Evolutionary conservation across 176 grass and related monocot genomes (phyloP), one percentile per base, ranked within the genome.

Genomic region (Bothriochloa decipiens): DNA sequence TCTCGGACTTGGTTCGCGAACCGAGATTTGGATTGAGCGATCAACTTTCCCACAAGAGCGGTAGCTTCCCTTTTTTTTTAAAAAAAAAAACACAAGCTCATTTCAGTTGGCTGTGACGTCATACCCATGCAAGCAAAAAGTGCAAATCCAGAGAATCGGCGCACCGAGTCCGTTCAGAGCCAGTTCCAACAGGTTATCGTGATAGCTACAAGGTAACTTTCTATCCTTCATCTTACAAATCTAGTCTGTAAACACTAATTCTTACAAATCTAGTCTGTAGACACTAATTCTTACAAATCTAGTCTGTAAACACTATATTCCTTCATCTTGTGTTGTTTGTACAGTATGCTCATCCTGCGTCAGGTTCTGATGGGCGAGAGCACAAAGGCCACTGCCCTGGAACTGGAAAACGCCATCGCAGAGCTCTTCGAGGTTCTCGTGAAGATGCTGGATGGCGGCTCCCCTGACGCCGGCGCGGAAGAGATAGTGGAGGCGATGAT

Each of bases 181-280:
- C 91, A 96, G 41, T 87, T 92, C 39, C 96, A 98, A 50, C 79
- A 94, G 78, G 92, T 94, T 39, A 94, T 94, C 71, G 96, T 92
- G 17, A 90, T 90, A 16, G 66, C 96, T 35, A 98, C 91, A 45
- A 98, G 93, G 93, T 98, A 50, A 3, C 11, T 18, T 65, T 52
- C 42, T 33, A 27, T 43, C 10, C 40, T 39, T 37, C 4, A 37
- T 12, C 27, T 18, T 18, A 18, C 47, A 32, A 32, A 32, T 32
- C 29, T 32, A 32, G 29, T 32, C 29, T 32, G 29, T 32, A 32
- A 32, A 32, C 29, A 32, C 29, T 32, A 32, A 32, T 32, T 32
- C 29, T 32, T 32, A 32, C 29, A 32, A 49, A 15, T 46, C 41
- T 66, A 87, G 6, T 5, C 5, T 37, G 0, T 37, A 5, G 3